Base-by-base conservation (phyloP, 164 flowering plant genomes). In the Litsea cubeba region DNA sequence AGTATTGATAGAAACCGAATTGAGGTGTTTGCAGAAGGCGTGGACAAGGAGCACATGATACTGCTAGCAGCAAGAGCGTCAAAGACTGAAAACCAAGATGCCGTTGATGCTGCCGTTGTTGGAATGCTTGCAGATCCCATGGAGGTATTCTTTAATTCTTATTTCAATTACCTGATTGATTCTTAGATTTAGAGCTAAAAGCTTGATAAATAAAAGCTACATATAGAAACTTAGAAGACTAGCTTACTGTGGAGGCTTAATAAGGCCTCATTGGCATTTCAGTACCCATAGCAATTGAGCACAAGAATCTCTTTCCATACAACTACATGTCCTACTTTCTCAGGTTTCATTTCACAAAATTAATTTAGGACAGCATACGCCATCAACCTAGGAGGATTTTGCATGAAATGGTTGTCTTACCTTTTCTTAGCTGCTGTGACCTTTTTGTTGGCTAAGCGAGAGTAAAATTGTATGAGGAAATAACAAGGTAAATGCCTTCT, bases 41-140 rank as follows among this genome's bases (percentile, higher is more conserved):
- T 78, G 18, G 85, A 83, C 7, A 81, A 77, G 46, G 83, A 83
- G 25, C 71, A 81, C 54, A 83, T 81, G 23, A 26, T 83, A 15
- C 68, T 83, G 46, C 79, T 79, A 32, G 85, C 85, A 46, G 85
- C 85, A 23, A 78, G 85, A 62, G 78, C 83, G 62, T 83, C 85
- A 5, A 80, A 83, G 76, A 70, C 69, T 51, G 85, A 83, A 73
- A 83, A 83, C 63, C 85, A 83, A 67, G 85, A 83, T 75, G 85
- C 85, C 7, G 79, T 83, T 68, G 85, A 83, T 81, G 80, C 83
- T 64, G 82, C 80, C 57, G 81, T 83, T 66, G 85, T 83, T 62
- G 82, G 82, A 15, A 83, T 79, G 82, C 80, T 83, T 60, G 82
- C 85, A 2, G 82, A 83, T 64, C 83, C 85, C 1, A 83, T 79